phyloP scores from a whole-genome alignment of 2,329 filamentous ascomycete genomes.

The Curvularia sp. region DNA sequence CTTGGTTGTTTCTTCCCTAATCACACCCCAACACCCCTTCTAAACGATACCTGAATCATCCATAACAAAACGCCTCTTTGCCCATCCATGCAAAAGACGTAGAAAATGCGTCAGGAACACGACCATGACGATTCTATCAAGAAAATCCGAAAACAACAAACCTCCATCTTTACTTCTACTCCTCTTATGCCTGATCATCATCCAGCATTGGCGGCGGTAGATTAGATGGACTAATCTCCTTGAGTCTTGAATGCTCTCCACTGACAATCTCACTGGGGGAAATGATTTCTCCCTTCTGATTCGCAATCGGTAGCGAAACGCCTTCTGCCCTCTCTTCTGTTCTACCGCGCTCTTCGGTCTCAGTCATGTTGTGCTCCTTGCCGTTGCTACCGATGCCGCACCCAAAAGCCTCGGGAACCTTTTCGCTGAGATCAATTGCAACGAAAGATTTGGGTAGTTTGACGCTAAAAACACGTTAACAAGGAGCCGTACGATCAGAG shows the following conservation, averaged over 20 bases:
- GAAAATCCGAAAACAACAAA: not conserved
- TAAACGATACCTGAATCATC: not conserved
- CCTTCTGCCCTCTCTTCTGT: slow-evolving; percentile 27
- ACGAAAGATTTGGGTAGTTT: slow-evolving; percentile 61
- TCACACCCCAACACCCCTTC: not conserved
- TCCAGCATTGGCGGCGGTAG: slow-evolving; percentile 24
- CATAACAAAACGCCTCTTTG: not conserved
- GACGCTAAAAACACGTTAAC: slow-evolving; percentile 44
- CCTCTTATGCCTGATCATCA: slow-evolving; percentile 5
- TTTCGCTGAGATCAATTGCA: slow-evolving; percentile 59
- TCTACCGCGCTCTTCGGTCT: slow-evolving; percentile 27
- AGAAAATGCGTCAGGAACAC: not conserved
- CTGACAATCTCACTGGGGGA: slow-evolving; percentile 2
- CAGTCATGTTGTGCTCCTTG: slow-evolving; percentile 30
- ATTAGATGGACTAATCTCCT: slow-evolving; percentile 13
- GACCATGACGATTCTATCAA: not conserved
- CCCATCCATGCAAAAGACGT: not conserved
- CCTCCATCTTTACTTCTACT: not conserved
- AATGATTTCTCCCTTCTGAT: slow-evolving; percentile 9
- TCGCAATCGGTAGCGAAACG: slow-evolving; percentile 16
- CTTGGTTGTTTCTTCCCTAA: not conserved
- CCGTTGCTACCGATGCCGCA: slow-evolving; percentile 25
- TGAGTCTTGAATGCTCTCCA: slow-evolving; percentile 3
- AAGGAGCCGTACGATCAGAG: not conserved
- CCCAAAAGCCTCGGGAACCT: slow-evolving; percentile 56